phyloP scores from a whole-genome alignment of 306 rosid genomes.

The Herpetospermum pedunculosum region DNA sequence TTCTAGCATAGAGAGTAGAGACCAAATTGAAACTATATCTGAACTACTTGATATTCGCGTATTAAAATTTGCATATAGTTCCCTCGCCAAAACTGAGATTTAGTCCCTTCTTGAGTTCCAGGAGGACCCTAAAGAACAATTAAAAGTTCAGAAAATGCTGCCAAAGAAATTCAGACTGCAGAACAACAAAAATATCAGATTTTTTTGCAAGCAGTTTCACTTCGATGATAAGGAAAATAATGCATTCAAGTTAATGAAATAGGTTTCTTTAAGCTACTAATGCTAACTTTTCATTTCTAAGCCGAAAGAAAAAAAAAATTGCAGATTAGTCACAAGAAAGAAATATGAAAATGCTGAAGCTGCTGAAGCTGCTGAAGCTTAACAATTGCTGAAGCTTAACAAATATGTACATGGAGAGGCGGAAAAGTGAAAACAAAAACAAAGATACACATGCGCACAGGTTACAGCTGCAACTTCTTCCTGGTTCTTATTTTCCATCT shows the following conservation, averaged over 20 bases:
- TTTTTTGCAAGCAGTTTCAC: neutral
- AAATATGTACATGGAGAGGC: neutral
- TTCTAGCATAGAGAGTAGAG: too few species aligned
- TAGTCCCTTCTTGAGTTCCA: slow-evolving; percentile 29
- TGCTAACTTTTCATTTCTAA: neutral
- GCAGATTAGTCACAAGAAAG: neutral
- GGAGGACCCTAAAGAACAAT: slow-evolving; percentile 19
- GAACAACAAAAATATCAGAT: neutral
- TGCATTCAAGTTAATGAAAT: neutral
- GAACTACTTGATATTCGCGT: too few species aligned
- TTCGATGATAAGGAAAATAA: neutral
- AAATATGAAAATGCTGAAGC: too few species aligned
- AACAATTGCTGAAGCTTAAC: too few species aligned
- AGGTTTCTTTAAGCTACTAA: neutral
- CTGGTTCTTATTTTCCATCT: neutral
- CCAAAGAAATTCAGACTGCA: neutral
- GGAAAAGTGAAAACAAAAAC: too few species aligned
- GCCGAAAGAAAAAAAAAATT: neutral
- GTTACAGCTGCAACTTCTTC: slow-evolving; percentile 38
- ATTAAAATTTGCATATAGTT: too few species aligned
- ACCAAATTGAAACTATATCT: too few species aligned
- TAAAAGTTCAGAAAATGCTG: neutral
- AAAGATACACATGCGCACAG: too few species aligned
- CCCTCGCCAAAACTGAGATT: too few species aligned
- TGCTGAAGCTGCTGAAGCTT: too few species aligned